Evolutionary conservation across 768 basidiomycete species (phyloP).

Genomic region (Coprinellus micaceus): DNA sequence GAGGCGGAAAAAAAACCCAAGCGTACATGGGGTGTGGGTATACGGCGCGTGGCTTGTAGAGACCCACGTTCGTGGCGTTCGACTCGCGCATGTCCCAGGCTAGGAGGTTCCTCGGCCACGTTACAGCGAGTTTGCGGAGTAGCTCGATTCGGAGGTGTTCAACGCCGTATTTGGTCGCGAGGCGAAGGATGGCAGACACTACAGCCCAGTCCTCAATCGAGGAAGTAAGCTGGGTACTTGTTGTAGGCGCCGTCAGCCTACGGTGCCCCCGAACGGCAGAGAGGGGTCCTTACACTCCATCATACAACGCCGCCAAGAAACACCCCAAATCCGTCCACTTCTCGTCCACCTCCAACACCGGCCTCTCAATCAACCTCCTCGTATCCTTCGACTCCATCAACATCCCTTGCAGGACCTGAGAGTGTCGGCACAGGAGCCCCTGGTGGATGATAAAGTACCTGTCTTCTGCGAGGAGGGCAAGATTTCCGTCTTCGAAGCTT

Average conservation of each 20-base stretch:
- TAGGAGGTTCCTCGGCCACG: conserved; percentile 61
- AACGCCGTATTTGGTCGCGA: conserved; percentile 64
- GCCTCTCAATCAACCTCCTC: conserved; percentile 47
- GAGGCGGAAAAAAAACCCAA: too few relatives aligned
- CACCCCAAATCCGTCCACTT: conserved; percentile 50
- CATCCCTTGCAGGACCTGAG: conserved; percentile 42
- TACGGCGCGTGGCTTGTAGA: conserved; percentile 51
- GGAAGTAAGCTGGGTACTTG: conserved; percentile 37
- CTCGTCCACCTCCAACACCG: conserved; percentile 54
- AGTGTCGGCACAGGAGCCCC: conserved; percentile 64
- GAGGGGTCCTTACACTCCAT: conserved; percentile 54
- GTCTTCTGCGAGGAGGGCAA: conserved; percentile 54
- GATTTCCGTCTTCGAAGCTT: conserved; percentile 67
- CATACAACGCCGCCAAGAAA: conserved; percentile 66
- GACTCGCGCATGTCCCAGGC: conserved; percentile 69
- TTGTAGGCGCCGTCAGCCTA: not conserved
- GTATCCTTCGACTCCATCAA: conserved; percentile 30
- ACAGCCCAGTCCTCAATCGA: conserved; percentile 41
- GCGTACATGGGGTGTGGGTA: conserved; percentile 72
- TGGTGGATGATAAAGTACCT: conserved; percentile 68
- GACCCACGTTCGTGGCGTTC: conserved; percentile 48
- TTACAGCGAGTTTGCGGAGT: conserved; percentile 44
- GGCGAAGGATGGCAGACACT: conserved; percentile 54
- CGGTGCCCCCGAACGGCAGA: not conserved
- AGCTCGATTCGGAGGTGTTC: conserved; percentile 54